Evolutionary conservation across 768 basidiomycete species (phyloP).

Genomic region (Suillus cothurnatus): DNA sequence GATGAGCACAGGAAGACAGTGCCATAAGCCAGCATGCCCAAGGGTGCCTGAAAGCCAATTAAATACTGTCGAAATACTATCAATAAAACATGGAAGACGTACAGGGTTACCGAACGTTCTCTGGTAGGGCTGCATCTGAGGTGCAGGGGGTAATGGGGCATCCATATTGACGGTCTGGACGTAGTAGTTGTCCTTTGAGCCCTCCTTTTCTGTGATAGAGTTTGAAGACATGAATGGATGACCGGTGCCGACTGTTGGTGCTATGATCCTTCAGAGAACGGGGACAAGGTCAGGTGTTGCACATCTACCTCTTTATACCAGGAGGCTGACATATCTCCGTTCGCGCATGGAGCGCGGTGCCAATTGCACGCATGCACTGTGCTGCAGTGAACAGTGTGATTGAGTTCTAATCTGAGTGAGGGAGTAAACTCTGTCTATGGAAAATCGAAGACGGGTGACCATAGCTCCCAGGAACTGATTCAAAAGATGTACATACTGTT

Average conservation of each 20-base stretch:
- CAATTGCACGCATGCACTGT: conserved; percentile 3
- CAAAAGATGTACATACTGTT: not conserved
- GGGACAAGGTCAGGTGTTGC: not conserved
- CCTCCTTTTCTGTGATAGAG: conserved; percentile 25
- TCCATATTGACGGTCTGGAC: conserved; percentile 29
- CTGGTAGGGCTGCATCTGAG: conserved; percentile 28
- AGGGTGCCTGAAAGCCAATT: conserved; percentile 20
- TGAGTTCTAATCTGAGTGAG: conserved; percentile 6
- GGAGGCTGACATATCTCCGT: not conserved
- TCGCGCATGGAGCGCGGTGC: not conserved
- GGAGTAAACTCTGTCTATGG: conserved; percentile 7
- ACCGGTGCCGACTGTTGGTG: conserved; percentile 1
- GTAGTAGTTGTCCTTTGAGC: conserved; percentile 25
- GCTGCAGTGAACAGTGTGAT: conserved; percentile 6
- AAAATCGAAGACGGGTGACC: conserved; percentile 1
- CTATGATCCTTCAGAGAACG: conserved; percentile 8
- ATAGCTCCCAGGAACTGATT: conserved; percentile 14
- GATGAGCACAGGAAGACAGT: conserved; percentile 34
- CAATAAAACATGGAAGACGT: not conserved
- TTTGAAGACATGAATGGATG: conserved; percentile 21
- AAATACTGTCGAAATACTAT: conserved; percentile 4
- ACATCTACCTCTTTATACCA: conserved; percentile 20
- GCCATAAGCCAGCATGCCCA: conserved; percentile 32
- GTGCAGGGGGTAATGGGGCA: conserved; percentile 12
- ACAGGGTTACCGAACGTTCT: conserved; percentile 31